These are phyloP conservation scores for Geotrichum ghanense DNA, from an alignment of 805 yeast genomes.

Conservation along the genomic window DNA sequence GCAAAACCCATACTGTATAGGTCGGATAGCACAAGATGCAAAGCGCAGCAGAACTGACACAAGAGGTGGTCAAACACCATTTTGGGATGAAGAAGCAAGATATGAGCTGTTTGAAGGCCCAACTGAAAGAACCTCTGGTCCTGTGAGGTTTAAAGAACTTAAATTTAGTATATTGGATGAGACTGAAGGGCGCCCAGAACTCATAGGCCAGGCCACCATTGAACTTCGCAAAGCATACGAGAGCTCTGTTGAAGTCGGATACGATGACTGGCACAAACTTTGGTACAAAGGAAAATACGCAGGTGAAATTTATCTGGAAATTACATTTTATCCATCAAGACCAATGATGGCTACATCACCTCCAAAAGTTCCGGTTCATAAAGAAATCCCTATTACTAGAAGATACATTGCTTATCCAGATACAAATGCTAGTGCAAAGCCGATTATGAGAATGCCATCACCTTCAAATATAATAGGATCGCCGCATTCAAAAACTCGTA, in stretches of 20 bases:
- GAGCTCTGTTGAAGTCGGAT: slow-evolving; percentile 59
- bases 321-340: slow-evolving; percentile 71
- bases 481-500: background rate
- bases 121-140: slow-evolving; percentile 9
- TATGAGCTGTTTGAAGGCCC: slow-evolving; percentile 35
- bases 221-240: slow-evolving; percentile 65
- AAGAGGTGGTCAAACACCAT: slow-evolving; percentile 92
- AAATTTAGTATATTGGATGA: slow-evolving; percentile 74
- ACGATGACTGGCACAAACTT: slow-evolving; percentile 76
- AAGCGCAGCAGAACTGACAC: slow-evolving; percentile 65
- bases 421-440: too few relatives aligned
- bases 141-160: slow-evolving; percentile 23
- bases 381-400: background rate
- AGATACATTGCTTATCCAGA: background rate
- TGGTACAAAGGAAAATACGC: slow-evolving; percentile 61
- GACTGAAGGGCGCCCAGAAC: slow-evolving; percentile 62
- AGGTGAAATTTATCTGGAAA: slow-evolving; percentile 79
- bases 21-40: slow-evolving; percentile 72
- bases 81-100: slow-evolving; percentile 43
- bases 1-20: slow-evolving; percentile 83
- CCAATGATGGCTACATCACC: slow-evolving; percentile 13
- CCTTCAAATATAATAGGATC: background rate
- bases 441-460: background rate
- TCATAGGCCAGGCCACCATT: slow-evolving; percentile 72
- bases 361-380: background rate